phyloP scores from a whole-genome alignment of 169 alveolate species.

The Theileria luwenshuni region DNA sequence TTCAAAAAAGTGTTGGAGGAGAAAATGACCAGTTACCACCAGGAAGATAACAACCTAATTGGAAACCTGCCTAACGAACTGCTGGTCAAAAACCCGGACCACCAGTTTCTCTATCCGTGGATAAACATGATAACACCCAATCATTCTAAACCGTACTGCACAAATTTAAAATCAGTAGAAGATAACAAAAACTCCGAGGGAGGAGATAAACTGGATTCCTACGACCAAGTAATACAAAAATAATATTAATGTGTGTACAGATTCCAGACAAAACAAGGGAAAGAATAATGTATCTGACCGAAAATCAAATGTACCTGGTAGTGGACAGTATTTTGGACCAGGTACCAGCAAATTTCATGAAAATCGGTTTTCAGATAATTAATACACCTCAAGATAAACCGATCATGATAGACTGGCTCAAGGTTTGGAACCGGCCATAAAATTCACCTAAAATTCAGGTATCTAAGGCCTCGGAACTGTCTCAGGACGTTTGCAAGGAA shows the following conservation, averaged over 20 bases:
- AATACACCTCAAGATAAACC: slow-evolving; percentile 30
- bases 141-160: slow-evolving; percentile 26
- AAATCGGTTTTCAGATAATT: slow-evolving; percentile 8
- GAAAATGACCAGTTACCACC: not conserved
- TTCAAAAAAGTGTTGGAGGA: slow-evolving; percentile 15
- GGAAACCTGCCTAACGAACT: slow-evolving; percentile 12
- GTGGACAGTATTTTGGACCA: slow-evolving; percentile 13
- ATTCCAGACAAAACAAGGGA: not conserved
- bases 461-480: slow-evolving; percentile 28
- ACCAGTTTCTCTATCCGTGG: slow-evolving; percentile 31
- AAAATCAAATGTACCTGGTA: slow-evolving; percentile 19
- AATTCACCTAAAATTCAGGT: slow-evolving; percentile 27
- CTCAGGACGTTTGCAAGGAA: slow-evolving; percentile 42
- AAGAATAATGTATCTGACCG: slow-evolving; percentile 23
- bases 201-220: not conserved
- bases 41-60: slow-evolving; percentile 2
- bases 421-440: slow-evolving; percentile 11
- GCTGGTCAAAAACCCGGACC: slow-evolving; percentile 1
- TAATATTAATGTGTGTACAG: slow-evolving; percentile 4
- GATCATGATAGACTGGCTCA: slow-evolving; percentile 37
- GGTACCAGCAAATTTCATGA: slow-evolving; percentile 8
- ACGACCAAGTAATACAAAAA: slow-evolving; percentile 1
- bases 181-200: slow-evolving; percentile 3
- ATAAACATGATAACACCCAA: slow-evolving; percentile 35
- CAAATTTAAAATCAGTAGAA: not conserved